Conservation (phyloP, 768 basidiomycete genomes). For the Russula abietina region DNA sequence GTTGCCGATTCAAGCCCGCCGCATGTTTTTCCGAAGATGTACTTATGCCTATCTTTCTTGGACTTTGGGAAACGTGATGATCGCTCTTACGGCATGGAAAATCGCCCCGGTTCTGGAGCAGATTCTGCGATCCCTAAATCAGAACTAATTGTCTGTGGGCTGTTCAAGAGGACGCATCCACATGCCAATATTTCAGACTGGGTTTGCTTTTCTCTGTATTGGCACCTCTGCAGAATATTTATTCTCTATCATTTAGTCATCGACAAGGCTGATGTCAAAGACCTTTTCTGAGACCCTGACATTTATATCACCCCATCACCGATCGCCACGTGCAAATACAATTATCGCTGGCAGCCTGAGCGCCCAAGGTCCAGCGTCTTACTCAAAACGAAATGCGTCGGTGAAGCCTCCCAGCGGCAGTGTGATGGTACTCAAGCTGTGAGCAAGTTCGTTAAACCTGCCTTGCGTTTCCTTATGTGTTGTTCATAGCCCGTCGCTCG, state of each 20-base stretch:
- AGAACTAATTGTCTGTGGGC: constrained; percentile 30
- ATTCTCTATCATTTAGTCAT: background rate
- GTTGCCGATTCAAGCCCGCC: background rate
- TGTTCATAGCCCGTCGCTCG: constrained; percentile 8
- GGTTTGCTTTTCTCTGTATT: constrained; percentile 13
- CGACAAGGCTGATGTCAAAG: constrained; percentile 4
- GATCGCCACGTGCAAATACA: constrained; percentile 10
- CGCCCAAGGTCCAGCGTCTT: constrained; percentile 1
- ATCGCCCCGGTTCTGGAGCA: constrained; percentile 15
- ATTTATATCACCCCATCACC: constrained; percentile 19
- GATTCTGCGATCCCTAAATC: constrained; percentile 38
- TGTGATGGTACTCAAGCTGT: constrained; percentile 16
- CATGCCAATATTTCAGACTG: constrained; percentile 8
- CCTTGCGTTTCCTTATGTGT: background rate
- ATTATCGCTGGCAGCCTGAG: constrained; percentile 17
- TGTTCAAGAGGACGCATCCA: constrained; percentile 1
- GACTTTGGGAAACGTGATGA: constrained; percentile 18
- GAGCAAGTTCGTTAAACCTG: background rate
- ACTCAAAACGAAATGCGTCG: constrained; percentile 1
- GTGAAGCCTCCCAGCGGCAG: constrained; percentile 10
- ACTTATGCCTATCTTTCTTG: constrained; percentile 21
- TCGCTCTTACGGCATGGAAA: background rate
- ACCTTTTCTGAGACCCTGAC: constrained; percentile 16
- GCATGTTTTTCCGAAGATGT: constrained; percentile 9
- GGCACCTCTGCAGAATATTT: background rate